Conservation (phyloP, 495 filamentous ascomycete genomes). For the Lichina pygmaea region DNA sequence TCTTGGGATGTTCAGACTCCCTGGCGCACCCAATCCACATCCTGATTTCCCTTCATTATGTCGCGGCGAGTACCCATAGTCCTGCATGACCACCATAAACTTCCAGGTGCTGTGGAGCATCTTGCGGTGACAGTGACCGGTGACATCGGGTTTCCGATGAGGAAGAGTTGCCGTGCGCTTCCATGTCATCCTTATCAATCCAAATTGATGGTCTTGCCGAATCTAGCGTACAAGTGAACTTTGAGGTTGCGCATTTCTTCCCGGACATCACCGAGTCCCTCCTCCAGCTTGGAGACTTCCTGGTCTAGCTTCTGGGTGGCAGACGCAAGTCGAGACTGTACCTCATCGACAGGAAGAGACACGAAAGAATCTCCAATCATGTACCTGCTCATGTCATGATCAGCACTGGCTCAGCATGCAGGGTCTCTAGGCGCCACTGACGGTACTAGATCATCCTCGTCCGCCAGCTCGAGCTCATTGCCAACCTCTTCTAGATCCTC, state of each 20-base stretch:
- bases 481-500: conserved; percentile 87
- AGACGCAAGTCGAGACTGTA: conserved; percentile 51
- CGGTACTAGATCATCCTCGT: conserved; percentile 86
- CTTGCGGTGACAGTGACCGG: no score
- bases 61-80: no score
- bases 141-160: no score
- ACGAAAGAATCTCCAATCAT: conserved; percentile 93
- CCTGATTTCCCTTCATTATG: no score
- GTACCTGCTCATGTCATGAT: conserved; percentile 29
- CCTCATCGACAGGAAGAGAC: conserved; percentile 54
- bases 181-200: conserved; percentile 32
- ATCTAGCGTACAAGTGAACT: conserved; percentile 73
- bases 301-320: conserved; percentile 45
- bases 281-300: conserved; percentile 51
- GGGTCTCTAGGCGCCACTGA: conserved; percentile 15
- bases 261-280: conserved; percentile 39
- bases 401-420: background rate
- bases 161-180: no score
- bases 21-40: no score
- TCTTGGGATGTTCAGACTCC: no score
- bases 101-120: no score
- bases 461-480: conserved; percentile 73
- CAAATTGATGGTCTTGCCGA: conserved; percentile 84
- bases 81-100: no score
- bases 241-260: conserved; percentile 76